Evolutionary conservation across 352 stramenopile genomes (phyloP).

Genomic region (Pythium catenulatum): DNA sequence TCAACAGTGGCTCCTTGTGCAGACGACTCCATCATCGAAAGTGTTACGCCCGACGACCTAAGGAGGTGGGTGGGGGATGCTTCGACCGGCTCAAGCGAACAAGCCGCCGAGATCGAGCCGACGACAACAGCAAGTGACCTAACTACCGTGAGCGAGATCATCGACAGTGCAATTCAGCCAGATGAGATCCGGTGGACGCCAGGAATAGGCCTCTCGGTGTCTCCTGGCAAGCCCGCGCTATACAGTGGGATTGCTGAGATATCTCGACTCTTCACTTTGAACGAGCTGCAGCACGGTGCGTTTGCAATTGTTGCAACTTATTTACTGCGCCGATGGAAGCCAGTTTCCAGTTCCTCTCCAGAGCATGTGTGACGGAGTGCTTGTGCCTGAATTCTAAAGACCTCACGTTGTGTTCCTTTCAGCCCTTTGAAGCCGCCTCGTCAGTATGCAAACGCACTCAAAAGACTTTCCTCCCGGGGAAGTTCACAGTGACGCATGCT

Average conservation of each 20-base stretch:
- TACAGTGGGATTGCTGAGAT: not conserved
- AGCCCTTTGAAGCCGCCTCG: too few relatives aligned
- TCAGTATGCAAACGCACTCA: too few relatives aligned
- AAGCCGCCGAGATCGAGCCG: not conserved
- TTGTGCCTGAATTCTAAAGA: too few relatives aligned
- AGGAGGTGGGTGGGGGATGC: not conserved
- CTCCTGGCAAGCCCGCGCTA: not conserved
- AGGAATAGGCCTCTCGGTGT: too few relatives aligned
- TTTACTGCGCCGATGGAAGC: not conserved
- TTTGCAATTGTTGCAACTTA: constrained; percentile 13
- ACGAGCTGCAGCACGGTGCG: constrained; percentile 13
- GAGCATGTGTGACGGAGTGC: not conserved
- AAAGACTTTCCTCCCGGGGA: too few relatives aligned
- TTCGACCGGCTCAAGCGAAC: not conserved
- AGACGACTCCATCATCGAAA: not conserved
- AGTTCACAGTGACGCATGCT: too few relatives aligned
- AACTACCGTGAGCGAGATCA: not conserved
- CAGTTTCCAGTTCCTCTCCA: not conserved
- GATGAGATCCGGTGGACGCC: too few relatives aligned
- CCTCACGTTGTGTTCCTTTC: too few relatives aligned
- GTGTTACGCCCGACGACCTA: not conserved
- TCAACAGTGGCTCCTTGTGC: not conserved
- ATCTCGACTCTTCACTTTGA: constrained; percentile 12
- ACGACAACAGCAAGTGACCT: not conserved
- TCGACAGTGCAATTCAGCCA: too few relatives aligned